phyloP scores from a whole-genome alignment of 768 basidiomycete genomes.

The Suillus decipiens region DNA sequence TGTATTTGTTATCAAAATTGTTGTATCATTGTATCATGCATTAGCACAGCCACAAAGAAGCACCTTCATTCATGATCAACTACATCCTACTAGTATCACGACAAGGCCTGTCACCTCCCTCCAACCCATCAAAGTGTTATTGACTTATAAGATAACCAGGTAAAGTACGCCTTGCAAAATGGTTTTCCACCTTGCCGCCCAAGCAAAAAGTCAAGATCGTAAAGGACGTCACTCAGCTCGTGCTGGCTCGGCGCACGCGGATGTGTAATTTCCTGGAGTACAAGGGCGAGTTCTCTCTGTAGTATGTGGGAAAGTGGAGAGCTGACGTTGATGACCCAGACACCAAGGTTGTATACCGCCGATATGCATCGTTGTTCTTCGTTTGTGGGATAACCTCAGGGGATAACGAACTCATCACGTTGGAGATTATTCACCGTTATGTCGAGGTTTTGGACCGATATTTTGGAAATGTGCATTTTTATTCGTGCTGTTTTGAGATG shows the following conservation, averaged over 20 bases:
- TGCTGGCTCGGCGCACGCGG: conserved; percentile 80
- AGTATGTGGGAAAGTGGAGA: conserved; percentile 21
- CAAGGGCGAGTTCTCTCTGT: conserved; percentile 64
- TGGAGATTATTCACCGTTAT: conserved; percentile 93
- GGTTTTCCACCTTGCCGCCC: conserved; percentile 84
- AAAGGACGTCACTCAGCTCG: conserved; percentile 93
- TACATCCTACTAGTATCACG: conserved; percentile 93
- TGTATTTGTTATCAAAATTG: background rate
- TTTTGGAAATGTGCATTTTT: conserved; percentile 44
- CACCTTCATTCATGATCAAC: conserved; percentile 63
- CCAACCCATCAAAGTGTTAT: conserved; percentile 12
- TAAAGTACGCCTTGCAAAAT: conserved; percentile 93
- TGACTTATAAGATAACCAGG: conserved; percentile 46
- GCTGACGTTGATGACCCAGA: conserved; percentile 39
- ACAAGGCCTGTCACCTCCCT: conserved; percentile 60
- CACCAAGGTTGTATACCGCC: conserved; percentile 88
- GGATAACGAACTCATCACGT: conserved; percentile 90
- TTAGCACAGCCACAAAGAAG: conserved; percentile 28
- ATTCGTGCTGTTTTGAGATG: background rate
- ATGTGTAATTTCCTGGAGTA: conserved; percentile 98
- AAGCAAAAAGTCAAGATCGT: conserved; percentile 89
- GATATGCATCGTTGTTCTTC: conserved; percentile 96
- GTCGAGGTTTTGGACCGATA: conserved; percentile 83
- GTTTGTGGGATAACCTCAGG: conserved; percentile 79
- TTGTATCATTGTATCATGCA: background rate